These are phyloP conservation scores for Umbelopsis sp. DNA, from an alignment of 192 early-diverging fungal genomes.

Conservation along the genomic window DNA sequence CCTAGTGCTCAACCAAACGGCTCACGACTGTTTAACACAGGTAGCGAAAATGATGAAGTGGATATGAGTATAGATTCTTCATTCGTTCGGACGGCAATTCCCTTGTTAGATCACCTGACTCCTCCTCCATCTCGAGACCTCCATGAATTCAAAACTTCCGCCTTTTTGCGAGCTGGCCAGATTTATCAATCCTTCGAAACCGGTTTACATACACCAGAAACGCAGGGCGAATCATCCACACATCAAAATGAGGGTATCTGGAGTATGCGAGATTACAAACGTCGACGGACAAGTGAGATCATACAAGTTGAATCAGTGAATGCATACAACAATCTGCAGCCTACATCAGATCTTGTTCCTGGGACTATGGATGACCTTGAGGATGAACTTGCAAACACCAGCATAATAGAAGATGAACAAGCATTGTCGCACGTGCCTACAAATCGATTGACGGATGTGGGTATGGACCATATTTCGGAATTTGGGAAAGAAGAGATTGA, in stretches of 20 bases:
- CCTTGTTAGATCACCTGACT: neutral
- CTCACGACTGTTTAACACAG: neutral
- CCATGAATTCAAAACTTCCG: neutral
- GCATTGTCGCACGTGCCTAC: neutral
- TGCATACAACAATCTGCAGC: too few relatives aligned
- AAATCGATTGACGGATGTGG: neutral
- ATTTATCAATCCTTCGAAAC: conserved; percentile 11
- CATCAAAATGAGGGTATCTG: neutral
- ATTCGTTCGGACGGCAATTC: neutral
- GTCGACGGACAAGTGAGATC: neutral
- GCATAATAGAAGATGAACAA: conserved; percentile 4
- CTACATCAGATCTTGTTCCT: too few relatives aligned
- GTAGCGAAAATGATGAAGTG: neutral
- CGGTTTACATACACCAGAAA: conserved; percentile 6
- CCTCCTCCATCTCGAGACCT: conserved; percentile 8
- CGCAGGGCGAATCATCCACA: neutral
- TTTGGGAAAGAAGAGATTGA: too few relatives aligned
- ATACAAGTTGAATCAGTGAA: neutral
- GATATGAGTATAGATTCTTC: conserved; percentile 9
- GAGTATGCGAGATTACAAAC: neutral
- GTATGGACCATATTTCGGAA: neutral
- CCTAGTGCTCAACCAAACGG: neutral
- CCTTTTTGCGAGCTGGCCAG: neutral
- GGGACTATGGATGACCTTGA: conserved; percentile 5
- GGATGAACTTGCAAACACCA: conserved; percentile 13